These are phyloP conservation scores for Mycogone perniciosa DNA, from an alignment of 2,329 filamentous ascomycete species.

Conservation along the genomic window DNA sequence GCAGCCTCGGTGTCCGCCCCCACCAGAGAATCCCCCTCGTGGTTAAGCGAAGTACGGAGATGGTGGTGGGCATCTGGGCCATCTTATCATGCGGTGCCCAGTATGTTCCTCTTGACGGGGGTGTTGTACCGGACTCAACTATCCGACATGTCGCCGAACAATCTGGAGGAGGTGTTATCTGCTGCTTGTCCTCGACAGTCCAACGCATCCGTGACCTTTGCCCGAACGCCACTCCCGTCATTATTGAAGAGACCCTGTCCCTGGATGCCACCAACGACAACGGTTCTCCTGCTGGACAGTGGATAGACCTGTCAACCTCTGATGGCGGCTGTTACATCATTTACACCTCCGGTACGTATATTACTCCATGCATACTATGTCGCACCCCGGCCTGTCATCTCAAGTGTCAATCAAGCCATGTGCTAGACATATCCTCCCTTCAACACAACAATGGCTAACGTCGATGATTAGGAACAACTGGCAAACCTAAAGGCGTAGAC, in stretches of 20 bases:
- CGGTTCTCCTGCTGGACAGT: constrained; percentile 9
- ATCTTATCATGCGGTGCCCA: constrained; percentile 52
- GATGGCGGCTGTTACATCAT: constrained; percentile 41
- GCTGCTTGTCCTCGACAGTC: constrained; percentile 40
- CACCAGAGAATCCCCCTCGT: constrained; percentile 47
- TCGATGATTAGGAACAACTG: constrained; percentile 40
- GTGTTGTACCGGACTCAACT: constrained; percentile 42
- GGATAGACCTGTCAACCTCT: constrained; percentile 29
- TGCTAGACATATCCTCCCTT: constrained; percentile 1
- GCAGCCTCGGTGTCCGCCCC: constrained; percentile 32
- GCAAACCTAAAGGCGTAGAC: constrained; percentile 53
- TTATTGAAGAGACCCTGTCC: constrained; percentile 22
- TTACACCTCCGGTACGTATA: constrained; percentile 45
- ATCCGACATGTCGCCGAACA: constrained; percentile 45
- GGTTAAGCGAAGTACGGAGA: constrained; percentile 48
- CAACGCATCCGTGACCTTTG: constrained; percentile 26
- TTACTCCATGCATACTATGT: background rate
- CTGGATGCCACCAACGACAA: background rate
- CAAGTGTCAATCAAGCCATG: no score
- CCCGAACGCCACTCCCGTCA: constrained; percentile 19
- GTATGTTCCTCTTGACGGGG: constrained; percentile 54
- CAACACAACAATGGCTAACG: background rate
- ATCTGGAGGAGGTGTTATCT: constrained; percentile 36
- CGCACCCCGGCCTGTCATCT: no score
- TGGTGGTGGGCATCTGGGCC: constrained; percentile 51